Conservation (phyloP, 2,329 filamentous ascomycete species). For the Nigrospora oryzae region DNA sequence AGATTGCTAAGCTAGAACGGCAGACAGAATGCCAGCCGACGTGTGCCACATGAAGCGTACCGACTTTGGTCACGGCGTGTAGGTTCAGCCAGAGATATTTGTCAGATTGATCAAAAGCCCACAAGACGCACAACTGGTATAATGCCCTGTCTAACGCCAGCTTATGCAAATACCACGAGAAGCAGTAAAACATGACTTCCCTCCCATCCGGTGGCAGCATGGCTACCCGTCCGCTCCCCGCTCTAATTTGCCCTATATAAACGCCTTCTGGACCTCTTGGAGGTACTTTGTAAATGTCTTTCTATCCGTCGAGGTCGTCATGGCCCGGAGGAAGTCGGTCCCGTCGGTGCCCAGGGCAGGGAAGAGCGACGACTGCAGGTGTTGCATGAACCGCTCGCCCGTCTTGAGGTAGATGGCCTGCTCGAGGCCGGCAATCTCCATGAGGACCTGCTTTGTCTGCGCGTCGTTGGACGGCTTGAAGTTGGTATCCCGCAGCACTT, state of each 20-base stretch:
- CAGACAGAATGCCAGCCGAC: too few relatives aligned
- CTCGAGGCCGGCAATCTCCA: conserved; percentile 80
- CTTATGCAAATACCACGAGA: conserved; percentile 1
- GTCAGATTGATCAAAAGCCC: not conserved
- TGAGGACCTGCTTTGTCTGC: conserved; percentile 78
- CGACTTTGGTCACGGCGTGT: too few relatives aligned
- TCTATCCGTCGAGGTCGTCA: conserved; percentile 51
- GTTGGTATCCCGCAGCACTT: conserved; percentile 66
- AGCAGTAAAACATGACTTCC: not conserved
- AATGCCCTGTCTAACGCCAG: conserved; percentile 2
- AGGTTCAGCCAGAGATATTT: not conserved
- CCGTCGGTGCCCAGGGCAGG: conserved; percentile 56
- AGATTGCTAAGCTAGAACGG: too few relatives aligned
- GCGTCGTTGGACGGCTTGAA: conserved; percentile 79
- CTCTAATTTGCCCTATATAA: not conserved
- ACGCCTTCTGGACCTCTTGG: conserved; percentile 30
- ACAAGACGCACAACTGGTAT: conserved; percentile 1
- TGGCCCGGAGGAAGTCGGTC: conserved; percentile 46
- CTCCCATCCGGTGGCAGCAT: not conserved
- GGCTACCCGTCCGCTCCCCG: not conserved
- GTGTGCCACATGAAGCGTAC: too few relatives aligned
- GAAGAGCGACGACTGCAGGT: conserved; percentile 57
- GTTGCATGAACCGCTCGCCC: conserved; percentile 68
- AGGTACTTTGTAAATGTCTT: conserved; percentile 60
- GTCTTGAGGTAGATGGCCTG: conserved; percentile 88